Percentiles rank a stretch among this genome's conserved stretches.
These are phyloP conservation scores for Cystoisospora suis DNA, from an alignment of 169 alveolate species.

Conservation along the genomic window DNA sequence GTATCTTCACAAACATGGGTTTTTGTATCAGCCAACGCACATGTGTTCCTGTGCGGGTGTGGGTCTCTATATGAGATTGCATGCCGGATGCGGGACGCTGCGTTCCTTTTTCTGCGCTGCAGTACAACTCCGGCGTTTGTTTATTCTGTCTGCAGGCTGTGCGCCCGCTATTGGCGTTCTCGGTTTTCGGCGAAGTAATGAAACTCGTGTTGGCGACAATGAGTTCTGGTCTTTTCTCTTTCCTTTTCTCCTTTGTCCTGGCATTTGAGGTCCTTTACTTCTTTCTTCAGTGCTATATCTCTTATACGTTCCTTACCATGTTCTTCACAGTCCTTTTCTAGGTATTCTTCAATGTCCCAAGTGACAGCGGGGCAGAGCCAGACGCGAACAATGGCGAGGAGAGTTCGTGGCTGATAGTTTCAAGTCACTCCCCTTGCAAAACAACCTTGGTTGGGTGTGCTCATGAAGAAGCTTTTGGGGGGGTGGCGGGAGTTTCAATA, in stretches of 20 bases:
- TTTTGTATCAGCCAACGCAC: neutral
- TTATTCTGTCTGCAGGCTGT: conserved; percentile 75
- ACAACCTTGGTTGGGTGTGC: too few species aligned
- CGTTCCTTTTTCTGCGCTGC: neutral
- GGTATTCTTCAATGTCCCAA: too few species aligned
- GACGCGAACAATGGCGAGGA: too few species aligned
- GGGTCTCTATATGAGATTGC: neutral
- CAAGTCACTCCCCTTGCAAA: too few species aligned
- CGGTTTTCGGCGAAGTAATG: conserved; percentile 88
- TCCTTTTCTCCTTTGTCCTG: conserved; percentile 84
- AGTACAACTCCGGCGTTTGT: neutral
- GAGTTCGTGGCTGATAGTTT: too few species aligned
- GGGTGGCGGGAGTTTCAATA: too few species aligned
- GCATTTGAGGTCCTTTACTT: conserved; percentile 88
- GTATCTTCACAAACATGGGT: neutral
- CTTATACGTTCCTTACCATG: conserved; percentile 88
- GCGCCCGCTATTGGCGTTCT: conserved; percentile 87
- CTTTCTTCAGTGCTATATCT: conserved; percentile 86
- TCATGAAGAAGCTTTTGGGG: too few species aligned
- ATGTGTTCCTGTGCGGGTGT: neutral
- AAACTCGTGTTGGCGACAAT: conserved; percentile 83
- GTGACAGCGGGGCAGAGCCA: too few species aligned
- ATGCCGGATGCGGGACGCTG: neutral
- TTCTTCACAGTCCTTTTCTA: conserved; percentile 88
- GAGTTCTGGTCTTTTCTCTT: conserved; percentile 84